Percentiles rank a stretch among this genome's conserved stretches.
Conservation (phyloP, 495 filamentous ascomycete species). For the Chaetomium fimeti region DNA sequence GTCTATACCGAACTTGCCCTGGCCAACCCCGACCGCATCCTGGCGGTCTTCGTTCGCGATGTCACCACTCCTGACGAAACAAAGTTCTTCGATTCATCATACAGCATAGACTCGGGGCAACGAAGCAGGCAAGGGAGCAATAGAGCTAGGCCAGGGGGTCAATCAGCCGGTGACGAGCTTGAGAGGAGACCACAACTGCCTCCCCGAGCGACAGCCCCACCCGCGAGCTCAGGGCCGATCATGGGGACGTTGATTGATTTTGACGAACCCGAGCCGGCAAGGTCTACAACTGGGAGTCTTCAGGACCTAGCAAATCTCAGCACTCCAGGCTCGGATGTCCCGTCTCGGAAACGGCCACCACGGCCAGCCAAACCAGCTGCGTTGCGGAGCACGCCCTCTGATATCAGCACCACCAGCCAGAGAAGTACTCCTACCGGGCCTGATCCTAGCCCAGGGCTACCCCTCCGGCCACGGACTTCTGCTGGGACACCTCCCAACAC, state of each 20-base stretch:
- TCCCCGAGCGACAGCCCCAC: conserved; percentile 36
- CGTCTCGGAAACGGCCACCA: conserved; percentile 48
- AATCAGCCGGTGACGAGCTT: conserved; percentile 33
- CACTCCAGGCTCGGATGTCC: conserved; percentile 45
- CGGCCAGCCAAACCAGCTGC: conserved; percentile 67
- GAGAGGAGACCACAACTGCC: conserved; percentile 35
- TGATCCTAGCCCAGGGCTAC: background rate
- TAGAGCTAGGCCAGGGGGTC: conserved; percentile 12
- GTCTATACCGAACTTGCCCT: conserved; percentile 93
- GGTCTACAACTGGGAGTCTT: conserved; percentile 26
- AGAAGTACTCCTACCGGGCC: background rate
- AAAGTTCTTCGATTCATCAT: conserved; percentile 75
- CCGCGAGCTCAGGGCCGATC: conserved; percentile 35
- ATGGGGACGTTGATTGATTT: conserved; percentile 65
- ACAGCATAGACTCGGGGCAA: conserved; percentile 33
- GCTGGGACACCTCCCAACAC: conserved; percentile 11
- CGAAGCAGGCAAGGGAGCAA: conserved; percentile 30
- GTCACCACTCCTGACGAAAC: conserved; percentile 70
- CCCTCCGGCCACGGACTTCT: conserved; percentile 14
- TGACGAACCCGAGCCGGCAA: conserved; percentile 48
- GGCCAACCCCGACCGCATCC: conserved; percentile 74
- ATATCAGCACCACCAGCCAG: conserved; percentile 21
- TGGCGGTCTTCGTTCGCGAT: conserved; percentile 88
- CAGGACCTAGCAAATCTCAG: conserved; percentile 5
- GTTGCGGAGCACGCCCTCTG: conserved; percentile 49